Conservation (phyloP, 192 early-diverging fungal genomes). For the Chytriomyces sp. region DNA sequence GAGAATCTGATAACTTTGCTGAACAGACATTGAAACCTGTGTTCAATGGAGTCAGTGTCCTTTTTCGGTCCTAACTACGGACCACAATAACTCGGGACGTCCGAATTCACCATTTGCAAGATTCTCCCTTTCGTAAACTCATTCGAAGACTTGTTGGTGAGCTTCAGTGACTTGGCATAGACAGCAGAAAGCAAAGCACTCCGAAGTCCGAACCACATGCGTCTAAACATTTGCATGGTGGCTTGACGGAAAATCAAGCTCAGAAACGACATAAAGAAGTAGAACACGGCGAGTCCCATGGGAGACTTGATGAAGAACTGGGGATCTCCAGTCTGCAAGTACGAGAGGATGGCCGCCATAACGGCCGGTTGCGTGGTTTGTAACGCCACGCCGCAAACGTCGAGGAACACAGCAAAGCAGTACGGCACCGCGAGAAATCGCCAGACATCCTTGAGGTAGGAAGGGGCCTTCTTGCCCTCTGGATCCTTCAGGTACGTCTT, state of each 20-base stretch:
- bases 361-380: slow-evolving; percentile 9
- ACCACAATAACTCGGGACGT: slow-evolving; percentile 27
- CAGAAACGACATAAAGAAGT: slow-evolving; percentile 18
- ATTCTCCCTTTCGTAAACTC: slow-evolving; percentile 39
- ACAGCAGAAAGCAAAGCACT: slow-evolving; percentile 33
- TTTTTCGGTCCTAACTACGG: too few species aligned
- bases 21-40: too few species aligned
- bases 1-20: background rate
- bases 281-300: slow-evolving; percentile 7
- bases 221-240: slow-evolving; percentile 23
- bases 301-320: slow-evolving; percentile 1
- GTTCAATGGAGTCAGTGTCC: too few species aligned
- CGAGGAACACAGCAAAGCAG: background rate
- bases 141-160: slow-evolving; percentile 17
- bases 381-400: background rate
- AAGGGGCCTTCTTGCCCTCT: background rate
- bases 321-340: background rate
- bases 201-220: slow-evolving; percentile 18
- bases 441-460: slow-evolving; percentile 9
- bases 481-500: background rate
- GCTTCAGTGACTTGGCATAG: slow-evolving; percentile 37
- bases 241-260: background rate
- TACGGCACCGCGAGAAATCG: background rate
- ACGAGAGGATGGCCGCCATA: slow-evolving; percentile 12
- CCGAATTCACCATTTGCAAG: slow-evolving; percentile 41